Evolutionary conservation across 345 rosid genomes (phyloP), one percentile per base, ranked within the genome.

Genomic region (Citrus unshiu): DNA sequence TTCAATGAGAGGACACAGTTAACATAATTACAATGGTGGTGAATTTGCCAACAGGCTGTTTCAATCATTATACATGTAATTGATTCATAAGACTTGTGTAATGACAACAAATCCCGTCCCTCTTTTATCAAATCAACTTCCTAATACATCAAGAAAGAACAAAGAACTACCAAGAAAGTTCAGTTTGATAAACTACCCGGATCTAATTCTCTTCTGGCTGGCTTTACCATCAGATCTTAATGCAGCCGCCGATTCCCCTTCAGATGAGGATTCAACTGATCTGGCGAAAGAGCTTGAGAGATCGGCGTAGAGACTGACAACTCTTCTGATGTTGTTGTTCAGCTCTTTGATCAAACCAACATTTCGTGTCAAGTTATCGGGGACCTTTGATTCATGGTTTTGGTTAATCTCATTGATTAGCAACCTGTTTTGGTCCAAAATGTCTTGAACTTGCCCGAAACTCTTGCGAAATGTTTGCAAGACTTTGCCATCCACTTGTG

Each of bases 291-390:
- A 87, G 86, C 81, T 87, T 6, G 98, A 95, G 71, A 93, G 94
- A 89, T 90, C 95, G 9, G 94, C 88, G 82, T 95, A 95, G 63
- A 95, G 94, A 85, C 85, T 90, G 32, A 93, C 97, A 32, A 91
- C 98, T 61, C 94, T 88, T 75, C 94, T 91, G 66, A 95, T 92
- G 73, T 95, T 93, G 89, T 89, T 92, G 76, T 95, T 95, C 71
- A 95, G 95, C 84, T 95, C 97, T 83, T 88, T 89, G 24, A 95
- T 95, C 84, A 95, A 82, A 56, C 95, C 95, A 49, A 93, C 98
- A 71, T 93, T 93, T 68, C 91, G 75, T 74, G 91, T 88, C 82
- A 95, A 82, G 84, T 90, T 89, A 80, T 91, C 97, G 0, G 92
- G 95, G 84, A 88, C 86, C 84, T 87, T 95, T 0, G 98, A 95